Conservation (phyloP, 1,139 yeast genomes). For the Citeromyces siamensis region DNA sequence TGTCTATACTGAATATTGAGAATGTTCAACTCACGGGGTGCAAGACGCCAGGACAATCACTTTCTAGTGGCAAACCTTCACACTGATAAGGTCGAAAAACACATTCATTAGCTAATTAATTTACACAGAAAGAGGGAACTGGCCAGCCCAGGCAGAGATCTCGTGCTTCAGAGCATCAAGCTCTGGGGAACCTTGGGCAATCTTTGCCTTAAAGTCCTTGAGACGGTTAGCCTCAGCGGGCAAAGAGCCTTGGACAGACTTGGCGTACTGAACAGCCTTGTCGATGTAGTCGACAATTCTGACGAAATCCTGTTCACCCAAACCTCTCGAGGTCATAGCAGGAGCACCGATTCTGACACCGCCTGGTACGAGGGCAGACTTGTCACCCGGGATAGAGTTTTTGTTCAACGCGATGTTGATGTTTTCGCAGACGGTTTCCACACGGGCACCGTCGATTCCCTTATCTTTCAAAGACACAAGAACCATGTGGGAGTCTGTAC, state of each 20-base stretch:
- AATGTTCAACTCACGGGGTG: too few relatives aligned
- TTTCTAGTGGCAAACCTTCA: too few relatives aligned
- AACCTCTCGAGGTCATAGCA: constrained; percentile 97
- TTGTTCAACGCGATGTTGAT: constrained; percentile 94
- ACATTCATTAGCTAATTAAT: background rate
- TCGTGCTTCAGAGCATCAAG: constrained; percentile 61
- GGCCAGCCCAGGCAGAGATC: constrained; percentile 84
- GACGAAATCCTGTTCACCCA: constrained; percentile 76
- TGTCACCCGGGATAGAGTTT: constrained; percentile 97
- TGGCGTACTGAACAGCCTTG: constrained; percentile 70
- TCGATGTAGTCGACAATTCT: constrained; percentile 79
- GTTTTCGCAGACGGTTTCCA: constrained; percentile 89
- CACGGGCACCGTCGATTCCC: constrained; percentile 95
- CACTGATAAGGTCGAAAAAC: too few relatives aligned
- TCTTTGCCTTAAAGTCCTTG: constrained; percentile 82
- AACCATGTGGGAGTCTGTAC: constrained; percentile 96
- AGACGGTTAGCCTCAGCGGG: constrained; percentile 86
- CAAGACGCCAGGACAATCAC: too few relatives aligned
- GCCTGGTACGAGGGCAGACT: constrained; percentile 95
- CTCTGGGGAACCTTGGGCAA: constrained; percentile 59
- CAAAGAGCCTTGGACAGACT: constrained; percentile 57
- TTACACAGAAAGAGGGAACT: constrained; percentile 80
- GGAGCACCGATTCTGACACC: constrained; percentile 98
- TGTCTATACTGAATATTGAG: too few relatives aligned
- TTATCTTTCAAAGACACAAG: constrained; percentile 81